Evolutionary conservation across 306 rosid genomes (phyloP).

Genomic region (Pachyrhizus erosus): DNA sequence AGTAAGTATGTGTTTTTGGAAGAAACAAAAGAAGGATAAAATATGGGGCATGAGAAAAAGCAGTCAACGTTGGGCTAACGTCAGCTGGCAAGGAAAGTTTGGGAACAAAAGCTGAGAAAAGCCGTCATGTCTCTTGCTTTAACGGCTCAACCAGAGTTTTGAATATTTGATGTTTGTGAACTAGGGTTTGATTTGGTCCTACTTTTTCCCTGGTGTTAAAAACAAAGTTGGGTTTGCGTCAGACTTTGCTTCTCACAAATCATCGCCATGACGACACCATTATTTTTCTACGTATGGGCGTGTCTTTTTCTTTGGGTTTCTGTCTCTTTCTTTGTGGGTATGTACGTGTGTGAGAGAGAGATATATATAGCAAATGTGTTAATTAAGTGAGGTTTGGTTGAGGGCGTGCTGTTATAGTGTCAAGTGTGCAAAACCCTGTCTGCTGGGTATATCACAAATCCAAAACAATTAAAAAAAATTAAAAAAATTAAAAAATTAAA

Average conservation of each 20-base stretch:
- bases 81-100: slow-evolving; percentile 55
- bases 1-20: neutral
- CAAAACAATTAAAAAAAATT: slow-evolving; percentile 9
- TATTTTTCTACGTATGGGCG: slow-evolving; percentile 45
- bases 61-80: slow-evolving; percentile 67
- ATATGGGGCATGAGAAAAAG: slow-evolving; percentile 37
- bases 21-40: neutral
- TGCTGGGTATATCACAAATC: slow-evolving; percentile 5
- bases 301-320: slow-evolving; percentile 1
- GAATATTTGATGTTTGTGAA: slow-evolving; percentile 8
- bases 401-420: slow-evolving; percentile 47
- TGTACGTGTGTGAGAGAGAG: slow-evolving; percentile 17
- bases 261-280: slow-evolving; percentile 54
- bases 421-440: slow-evolving; percentile 48
- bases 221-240: slow-evolving; percentile 66
- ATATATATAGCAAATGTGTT: neutral
- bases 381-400: slow-evolving; percentile 17
- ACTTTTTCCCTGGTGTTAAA: neutral
- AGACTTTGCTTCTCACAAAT: slow-evolving; percentile 56
- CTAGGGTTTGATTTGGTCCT: slow-evolving; percentile 31
- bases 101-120: slow-evolving; percentile 79
- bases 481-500: neutral
- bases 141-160: slow-evolving; percentile 56
- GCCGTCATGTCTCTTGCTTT: slow-evolving; percentile 74
- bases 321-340: neutral